A percentile compares a stretch with the other conserved stretches of the same genome.
phyloP scores from a whole-genome alignment of 2,329 filamentous ascomycete species.

The Phyllachora maydis region DNA sequence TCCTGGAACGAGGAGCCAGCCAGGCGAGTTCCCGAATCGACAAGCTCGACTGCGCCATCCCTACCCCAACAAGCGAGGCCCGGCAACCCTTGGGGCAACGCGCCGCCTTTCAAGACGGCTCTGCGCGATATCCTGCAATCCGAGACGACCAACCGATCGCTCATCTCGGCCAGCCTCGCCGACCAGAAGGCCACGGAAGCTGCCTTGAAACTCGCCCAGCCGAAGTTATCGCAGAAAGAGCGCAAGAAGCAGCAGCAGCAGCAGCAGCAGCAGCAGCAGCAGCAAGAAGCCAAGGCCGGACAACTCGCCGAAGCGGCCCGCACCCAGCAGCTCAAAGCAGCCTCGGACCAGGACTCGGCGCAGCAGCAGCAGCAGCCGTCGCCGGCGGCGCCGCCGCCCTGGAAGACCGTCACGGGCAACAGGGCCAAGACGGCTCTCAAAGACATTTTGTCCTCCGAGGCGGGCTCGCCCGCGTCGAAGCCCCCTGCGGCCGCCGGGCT shows the following conservation, averaged over 20 bases:
- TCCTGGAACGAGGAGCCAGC: constrained; percentile 10
- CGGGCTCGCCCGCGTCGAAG: constrained; percentile 11
- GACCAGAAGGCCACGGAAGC: constrained; percentile 23
- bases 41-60: constrained; percentile 2
- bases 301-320: too few species aligned
- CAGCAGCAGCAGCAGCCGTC: too few species aligned
- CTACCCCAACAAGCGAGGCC: constrained; percentile 4
- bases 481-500: constrained; percentile 23
- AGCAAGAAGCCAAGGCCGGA: too few species aligned
- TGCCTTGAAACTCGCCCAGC: constrained; percentile 13
- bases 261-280: constrained; percentile 28
- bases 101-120: constrained; percentile 41
- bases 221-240: constrained; percentile 77
- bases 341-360: too few species aligned
- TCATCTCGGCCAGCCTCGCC: constrained; percentile 30
- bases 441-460: constrained; percentile 19
- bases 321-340: too few species aligned
- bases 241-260: constrained; percentile 65
- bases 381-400: constrained; percentile 33
- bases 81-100: constrained; percentile 28
- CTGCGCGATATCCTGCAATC: constrained; percentile 54
- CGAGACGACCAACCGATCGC: constrained; percentile 27
- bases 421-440: constrained; percentile 27
- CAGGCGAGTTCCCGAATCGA: constrained; percentile 3
- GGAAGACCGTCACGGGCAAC: constrained; percentile 43